These are phyloP conservation scores for Pulveroboletus sp. DNA, from an alignment of 768 basidiomycete genomes.

Conservation along the genomic window DNA sequence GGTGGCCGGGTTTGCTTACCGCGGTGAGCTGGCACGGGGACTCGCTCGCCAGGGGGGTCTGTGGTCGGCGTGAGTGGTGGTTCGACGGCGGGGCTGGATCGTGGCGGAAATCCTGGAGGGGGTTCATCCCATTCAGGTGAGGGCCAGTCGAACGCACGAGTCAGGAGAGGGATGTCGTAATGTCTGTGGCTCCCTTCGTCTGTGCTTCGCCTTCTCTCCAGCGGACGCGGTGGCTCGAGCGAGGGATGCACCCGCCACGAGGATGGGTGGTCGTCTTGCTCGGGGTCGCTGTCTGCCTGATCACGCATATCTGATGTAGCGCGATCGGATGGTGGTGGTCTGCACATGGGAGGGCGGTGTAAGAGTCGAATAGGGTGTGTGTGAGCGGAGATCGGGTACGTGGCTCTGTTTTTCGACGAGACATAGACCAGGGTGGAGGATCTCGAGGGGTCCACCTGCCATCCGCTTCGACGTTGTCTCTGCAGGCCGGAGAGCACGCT, in stretches of 20 bases:
- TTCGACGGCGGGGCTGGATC: conserved; percentile 4
- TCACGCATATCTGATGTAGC: conserved; percentile 14
- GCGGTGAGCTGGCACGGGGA: conserved; percentile 9
- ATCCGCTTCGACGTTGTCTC: conserved; percentile 19
- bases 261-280: conserved; percentile 44
- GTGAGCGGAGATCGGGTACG: conserved; percentile 14
- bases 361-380: conserved; percentile 14
- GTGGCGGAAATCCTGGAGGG: conserved; percentile 6
- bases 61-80: conserved; percentile 16
- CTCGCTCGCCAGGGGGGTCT: conserved; percentile 7
- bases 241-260: conserved; percentile 22
- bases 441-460: conserved; percentile 17
- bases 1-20: conserved; percentile 14
- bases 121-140: conserved; percentile 17
- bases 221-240: conserved; percentile 4
- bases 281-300: conserved; percentile 39
- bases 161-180: conserved; percentile 17
- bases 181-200: conserved; percentile 10
- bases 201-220: conserved; percentile 16
- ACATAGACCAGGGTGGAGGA: conserved; percentile 15
- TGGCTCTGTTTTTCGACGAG: conserved; percentile 12
- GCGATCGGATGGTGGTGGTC: conserved; percentile 18
- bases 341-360: conserved; percentile 24
- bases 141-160: conserved; percentile 24
- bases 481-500: conserved; percentile 3